These are phyloP conservation scores for Marchantia paleacea DNA, from an alignment of 225 moss, liverwort and hornwort genomes.

Conservation along the genomic window DNA sequence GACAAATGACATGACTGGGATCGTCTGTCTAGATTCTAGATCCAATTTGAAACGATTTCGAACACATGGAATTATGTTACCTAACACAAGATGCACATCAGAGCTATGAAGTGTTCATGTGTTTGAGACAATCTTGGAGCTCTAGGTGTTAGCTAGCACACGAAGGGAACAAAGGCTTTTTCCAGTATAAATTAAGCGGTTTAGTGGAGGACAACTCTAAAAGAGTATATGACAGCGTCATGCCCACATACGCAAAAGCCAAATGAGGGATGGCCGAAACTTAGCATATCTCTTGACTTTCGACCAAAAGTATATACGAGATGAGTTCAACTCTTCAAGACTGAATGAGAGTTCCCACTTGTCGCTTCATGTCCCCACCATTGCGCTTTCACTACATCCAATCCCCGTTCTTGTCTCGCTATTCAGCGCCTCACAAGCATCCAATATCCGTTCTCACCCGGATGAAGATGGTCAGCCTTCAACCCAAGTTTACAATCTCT, in stretches of 20 bases:
- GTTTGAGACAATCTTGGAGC: not conserved
- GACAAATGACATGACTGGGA: not conserved
- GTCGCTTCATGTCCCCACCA: not conserved
- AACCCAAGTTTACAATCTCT: not conserved
- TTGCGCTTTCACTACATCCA: not conserved
- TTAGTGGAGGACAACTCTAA: not conserved
- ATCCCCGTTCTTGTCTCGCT: not conserved
- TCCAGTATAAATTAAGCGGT: not conserved
- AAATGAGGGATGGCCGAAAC: not conserved
- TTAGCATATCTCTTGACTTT: not conserved
- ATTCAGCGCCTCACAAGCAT: not conserved
- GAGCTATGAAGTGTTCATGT: not conserved
- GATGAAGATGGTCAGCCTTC: not conserved
- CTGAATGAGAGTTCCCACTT: not conserved
- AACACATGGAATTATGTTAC: not conserved
- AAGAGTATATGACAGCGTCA: not conserved
- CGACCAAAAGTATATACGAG: not conserved
- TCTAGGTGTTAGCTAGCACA: not conserved
- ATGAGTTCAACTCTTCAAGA: not conserved
- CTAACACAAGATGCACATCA: not conserved
- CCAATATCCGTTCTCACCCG: not conserved
- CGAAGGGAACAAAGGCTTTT: not conserved
- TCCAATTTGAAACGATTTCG: not conserved
- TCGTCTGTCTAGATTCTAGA: not conserved
- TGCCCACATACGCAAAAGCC: not conserved